A percentile compares a stretch with the other conserved stretches of the same genome.
Conservation (phyloP, 2,329 filamentous ascomycete species). For the Aspergillus oerlinghausenensis region DNA sequence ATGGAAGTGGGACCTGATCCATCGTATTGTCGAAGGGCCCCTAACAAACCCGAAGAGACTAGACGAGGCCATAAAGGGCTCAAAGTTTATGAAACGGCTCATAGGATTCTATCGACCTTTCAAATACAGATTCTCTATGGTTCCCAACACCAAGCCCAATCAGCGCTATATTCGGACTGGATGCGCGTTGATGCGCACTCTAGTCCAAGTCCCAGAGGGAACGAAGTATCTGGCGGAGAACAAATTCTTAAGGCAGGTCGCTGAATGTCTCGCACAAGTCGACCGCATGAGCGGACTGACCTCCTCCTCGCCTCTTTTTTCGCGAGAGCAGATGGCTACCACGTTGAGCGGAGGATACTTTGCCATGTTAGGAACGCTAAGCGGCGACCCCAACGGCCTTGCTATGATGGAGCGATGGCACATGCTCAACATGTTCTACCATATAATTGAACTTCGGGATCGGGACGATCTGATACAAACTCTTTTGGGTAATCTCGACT, state of each 20-base stretch:
- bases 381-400: conserved; percentile 74
- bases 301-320: conserved; percentile 77
- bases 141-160: conserved; percentile 84
- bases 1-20: conserved; percentile 95
- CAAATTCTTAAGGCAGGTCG: conserved; percentile 88
- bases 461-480: conserved; percentile 88
- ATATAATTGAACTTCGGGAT: conserved; percentile 87
- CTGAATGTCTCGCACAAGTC: conserved; percentile 91
- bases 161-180: conserved; percentile 91
- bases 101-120: conserved; percentile 95
- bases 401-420: conserved; percentile 92
- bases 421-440: conserved; percentile 99
- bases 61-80: conserved; percentile 89
- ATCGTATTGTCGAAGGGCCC: conserved; percentile 87
- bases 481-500: conserved; percentile 87
- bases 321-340: conserved; percentile 74
- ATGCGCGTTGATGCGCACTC: conserved; percentile 78
- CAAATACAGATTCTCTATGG: conserved; percentile 89
- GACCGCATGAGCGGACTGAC: conserved; percentile 73
- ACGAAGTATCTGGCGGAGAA: conserved; percentile 81
- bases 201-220: conserved; percentile 82
- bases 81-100: conserved; percentile 92
- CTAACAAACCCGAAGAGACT: conserved; percentile 84
- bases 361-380: conserved; percentile 82
- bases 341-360: conserved; percentile 93